Conservation (phyloP, 768 basidiomycete genomes). For the Amyloporia xantha region DNA sequence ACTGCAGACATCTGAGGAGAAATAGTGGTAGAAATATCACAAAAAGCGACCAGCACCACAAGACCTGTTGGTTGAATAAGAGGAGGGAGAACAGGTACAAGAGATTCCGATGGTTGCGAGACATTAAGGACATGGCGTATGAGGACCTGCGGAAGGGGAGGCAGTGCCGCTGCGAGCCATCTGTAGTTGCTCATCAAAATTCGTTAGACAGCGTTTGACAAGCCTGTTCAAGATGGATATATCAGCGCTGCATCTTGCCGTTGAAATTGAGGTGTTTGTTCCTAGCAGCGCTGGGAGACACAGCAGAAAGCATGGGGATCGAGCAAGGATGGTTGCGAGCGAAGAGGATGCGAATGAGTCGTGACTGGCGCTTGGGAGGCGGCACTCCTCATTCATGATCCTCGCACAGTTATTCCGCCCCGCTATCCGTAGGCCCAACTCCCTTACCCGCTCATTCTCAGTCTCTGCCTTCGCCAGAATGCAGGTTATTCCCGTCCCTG, state of each 20-base stretch:
- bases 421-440: too few relatives aligned
- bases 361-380: neutral
- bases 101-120: too few relatives aligned
- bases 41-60: neutral
- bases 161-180: neutral
- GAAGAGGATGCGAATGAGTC: neutral
- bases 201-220: neutral
- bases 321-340: neutral
- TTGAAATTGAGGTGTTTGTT: neutral
- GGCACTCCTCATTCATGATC: neutral
- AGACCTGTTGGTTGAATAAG: neutral
- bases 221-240: neutral
- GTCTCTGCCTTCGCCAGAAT: constrained; percentile 33
- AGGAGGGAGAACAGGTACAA: neutral
- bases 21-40: neutral
- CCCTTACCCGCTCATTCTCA: constrained; percentile 12
- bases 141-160: neutral
- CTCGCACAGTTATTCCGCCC: neutral
- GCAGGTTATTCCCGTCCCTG: constrained; percentile 75
- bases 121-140: neutral
- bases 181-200: neutral
- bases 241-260: neutral
- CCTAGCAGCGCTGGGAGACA: neutral
- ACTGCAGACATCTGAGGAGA: neutral
- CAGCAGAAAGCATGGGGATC: neutral